phyloP scores from a whole-genome alignment of 2,329 filamentous ascomycete genomes.

The Cercospora sesami region DNA sequence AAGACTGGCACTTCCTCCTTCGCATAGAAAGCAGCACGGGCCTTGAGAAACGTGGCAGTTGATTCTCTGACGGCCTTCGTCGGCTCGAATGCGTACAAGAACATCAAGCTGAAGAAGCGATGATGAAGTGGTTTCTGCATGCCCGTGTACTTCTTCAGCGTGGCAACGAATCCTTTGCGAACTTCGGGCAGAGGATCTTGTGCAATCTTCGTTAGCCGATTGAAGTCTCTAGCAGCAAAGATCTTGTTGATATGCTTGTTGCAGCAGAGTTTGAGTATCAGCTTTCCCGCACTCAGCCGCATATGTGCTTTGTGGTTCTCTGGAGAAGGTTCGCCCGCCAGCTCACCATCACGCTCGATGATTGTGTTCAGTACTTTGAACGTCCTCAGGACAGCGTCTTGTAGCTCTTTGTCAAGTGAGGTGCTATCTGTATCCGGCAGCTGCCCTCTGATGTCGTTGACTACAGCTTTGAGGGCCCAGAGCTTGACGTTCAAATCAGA shows the following conservation, averaged over 20 bases:
- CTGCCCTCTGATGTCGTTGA: slow-evolving; percentile 75
- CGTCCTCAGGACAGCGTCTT: slow-evolving; percentile 58
- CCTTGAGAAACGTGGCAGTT: slow-evolving; percentile 85
- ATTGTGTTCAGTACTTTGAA: slow-evolving; percentile 78
- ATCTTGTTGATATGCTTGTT: slow-evolving; percentile 73
- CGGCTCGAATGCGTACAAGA: slow-evolving; percentile 89
- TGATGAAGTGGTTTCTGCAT: slow-evolving; percentile 62
- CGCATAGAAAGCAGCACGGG: slow-evolving; percentile 68
- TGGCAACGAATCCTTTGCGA: slow-evolving; percentile 74
- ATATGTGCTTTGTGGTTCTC: slow-evolving; percentile 76
- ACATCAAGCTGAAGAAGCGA: slow-evolving; percentile 86
- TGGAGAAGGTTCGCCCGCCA: slow-evolving; percentile 70
- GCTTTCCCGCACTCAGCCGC: slow-evolving; percentile 75
- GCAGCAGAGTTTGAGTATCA: slow-evolving; percentile 78
- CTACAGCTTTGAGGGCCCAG: slow-evolving; percentile 78
- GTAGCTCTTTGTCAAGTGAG: slow-evolving; percentile 46
- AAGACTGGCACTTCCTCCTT: slow-evolving; percentile 61
- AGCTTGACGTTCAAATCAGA: slow-evolving; percentile 81
- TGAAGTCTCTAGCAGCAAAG: slow-evolving; percentile 72
- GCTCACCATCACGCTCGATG: slow-evolving; percentile 73
- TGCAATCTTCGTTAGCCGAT: slow-evolving; percentile 74
- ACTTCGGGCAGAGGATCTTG: slow-evolving; percentile 77
- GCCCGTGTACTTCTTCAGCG: slow-evolving; percentile 87
- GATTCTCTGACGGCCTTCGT: slow-evolving; percentile 68
- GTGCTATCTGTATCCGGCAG: slow-evolving; percentile 25